Evolutionary conservation across 495 filamentous ascomycete genomes (phyloP), one percentile per base, ranked within the genome.

Genomic region (Aspergillus indologenus): DNA sequence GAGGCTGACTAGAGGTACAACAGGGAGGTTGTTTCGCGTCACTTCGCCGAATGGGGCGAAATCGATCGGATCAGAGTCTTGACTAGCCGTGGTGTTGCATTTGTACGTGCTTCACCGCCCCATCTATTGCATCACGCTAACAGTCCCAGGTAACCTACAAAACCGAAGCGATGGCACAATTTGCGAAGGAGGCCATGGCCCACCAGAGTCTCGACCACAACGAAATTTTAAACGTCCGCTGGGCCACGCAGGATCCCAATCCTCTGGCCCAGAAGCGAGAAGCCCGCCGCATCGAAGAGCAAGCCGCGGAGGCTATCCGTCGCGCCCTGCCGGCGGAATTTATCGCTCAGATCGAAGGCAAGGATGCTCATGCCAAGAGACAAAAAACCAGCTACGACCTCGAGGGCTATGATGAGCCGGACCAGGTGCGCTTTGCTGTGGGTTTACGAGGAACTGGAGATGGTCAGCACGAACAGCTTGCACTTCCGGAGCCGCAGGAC

Each of bases 161-260:
- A 1, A 92, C 92, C 67, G 88, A 93, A 67, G 87, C 87, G 17
- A 93, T 92, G 65, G 85, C 87, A 1, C 89, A 96, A 65, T 97
- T 97, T 66, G 92, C 91, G 0, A 92, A 92, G 70, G 88, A 92
- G 68, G 90, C 92, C 1, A 96, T 96, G 92, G 87, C 88, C 4
- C 85, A 92, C 61, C 95, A 97, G 70, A 83, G 67, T 49, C 74
- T 96, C 5, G 95, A 98, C 59, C 88, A 97, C 62, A 84, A 81
- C 58, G 94, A 98, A 72, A 88, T 97, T 34, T 74, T 98, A 1
- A 99, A 99, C 67, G 94, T 99, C 17, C 81, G 95, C 40, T 99
- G 95, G 95, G 94, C 95, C 21, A 98, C 94, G 0, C 87, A 87
- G 3, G 95, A 99, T 69, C 95, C 95, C 19, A 99, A 99, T 62